These are phyloP conservation scores for Escovopsis sp. DNA, from an alignment of 2,329 filamentous ascomycete genomes.

Conservation along the genomic window DNA sequence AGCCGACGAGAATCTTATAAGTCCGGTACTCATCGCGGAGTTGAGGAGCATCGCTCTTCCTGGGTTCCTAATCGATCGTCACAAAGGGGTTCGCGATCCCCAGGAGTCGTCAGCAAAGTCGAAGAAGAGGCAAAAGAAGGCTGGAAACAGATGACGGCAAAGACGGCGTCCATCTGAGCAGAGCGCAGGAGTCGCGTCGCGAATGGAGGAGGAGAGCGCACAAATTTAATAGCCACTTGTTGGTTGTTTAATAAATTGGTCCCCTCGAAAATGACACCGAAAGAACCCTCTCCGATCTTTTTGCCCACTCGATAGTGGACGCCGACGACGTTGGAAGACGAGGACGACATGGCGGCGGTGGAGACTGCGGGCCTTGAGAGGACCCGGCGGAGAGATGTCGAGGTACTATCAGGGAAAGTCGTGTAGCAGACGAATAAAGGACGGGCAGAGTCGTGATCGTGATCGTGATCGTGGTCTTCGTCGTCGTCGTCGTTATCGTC, in stretches of 20 bases:
- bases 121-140: background rate
- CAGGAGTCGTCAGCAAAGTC: background rate
- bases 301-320: slow-evolving; percentile 98
- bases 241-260: slow-evolving; percentile 98
- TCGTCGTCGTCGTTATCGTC: background rate
- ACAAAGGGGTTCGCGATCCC: slow-evolving; percentile 4
- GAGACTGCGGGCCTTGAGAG: background rate
- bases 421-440: background rate
- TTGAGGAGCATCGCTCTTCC: slow-evolving; percentile 97
- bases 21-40: slow-evolving; percentile 96
- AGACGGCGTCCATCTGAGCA: background rate
- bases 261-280: slow-evolving; percentile 97
- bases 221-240: slow-evolving; percentile 98
- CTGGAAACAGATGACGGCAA: background rate
- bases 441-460: too few species aligned
- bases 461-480: background rate
- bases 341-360: slow-evolving; percentile 54
- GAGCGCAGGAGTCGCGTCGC: background rate
- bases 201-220: slow-evolving; percentile 31
- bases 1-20: slow-evolving; percentile 98
- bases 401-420: background rate
- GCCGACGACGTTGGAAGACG: slow-evolving; percentile 91
- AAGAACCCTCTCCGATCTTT: slow-evolving; percentile 98
- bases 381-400: background rate
- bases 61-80: slow-evolving; percentile 54